Percentiles rank a stretch among this genome's conserved stretches.
phyloP scores from a whole-genome alignment of 2,329 filamentous ascomycete genomes.

The Cercospora berteroae region DNA sequence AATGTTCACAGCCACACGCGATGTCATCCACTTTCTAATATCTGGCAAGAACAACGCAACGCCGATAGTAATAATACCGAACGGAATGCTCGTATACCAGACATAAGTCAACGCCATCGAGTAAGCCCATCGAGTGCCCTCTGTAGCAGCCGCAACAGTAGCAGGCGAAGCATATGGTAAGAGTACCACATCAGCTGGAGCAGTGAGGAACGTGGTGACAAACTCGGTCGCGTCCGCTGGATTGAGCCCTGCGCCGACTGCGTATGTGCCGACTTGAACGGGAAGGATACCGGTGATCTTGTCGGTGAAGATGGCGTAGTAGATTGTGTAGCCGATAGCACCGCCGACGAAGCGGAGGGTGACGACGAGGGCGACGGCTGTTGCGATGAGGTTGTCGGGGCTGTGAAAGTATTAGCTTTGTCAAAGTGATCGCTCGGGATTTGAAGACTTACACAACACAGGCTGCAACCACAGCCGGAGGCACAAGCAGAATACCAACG shows the following conservation, averaged over 20 bases:
- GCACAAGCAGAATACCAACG: conserved; percentile 65
- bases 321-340: conserved; percentile 39
- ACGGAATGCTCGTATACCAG: conserved; percentile 22
- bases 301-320: conserved; percentile 52
- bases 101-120: conserved; percentile 21
- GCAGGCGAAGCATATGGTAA: conserved; percentile 18
- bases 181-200: conserved; percentile 10
- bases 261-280: conserved; percentile 46
- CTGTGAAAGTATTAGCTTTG: conserved; percentile 41
- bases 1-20: conserved; percentile 6
- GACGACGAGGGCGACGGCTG: conserved; percentile 63
- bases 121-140: conserved; percentile 12
- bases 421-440: not conserved
- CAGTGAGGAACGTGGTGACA: conserved; percentile 13
- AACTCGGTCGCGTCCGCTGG: conserved; percentile 11
- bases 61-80: conserved; percentile 7
- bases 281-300: conserved; percentile 51
- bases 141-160: conserved; percentile 12
- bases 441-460: conserved; percentile 40
- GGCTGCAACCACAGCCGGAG: conserved; percentile 58
- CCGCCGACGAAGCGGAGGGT: conserved; percentile 67
- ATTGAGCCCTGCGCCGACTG: conserved; percentile 35
- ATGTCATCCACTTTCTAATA: conserved; percentile 9
- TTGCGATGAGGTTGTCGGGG: conserved; percentile 66
- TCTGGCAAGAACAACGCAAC: not conserved